Evolutionary conservation across 2,329 filamentous ascomycete genomes (phyloP).

Genomic region (Neocucurbitaria cava): DNA sequence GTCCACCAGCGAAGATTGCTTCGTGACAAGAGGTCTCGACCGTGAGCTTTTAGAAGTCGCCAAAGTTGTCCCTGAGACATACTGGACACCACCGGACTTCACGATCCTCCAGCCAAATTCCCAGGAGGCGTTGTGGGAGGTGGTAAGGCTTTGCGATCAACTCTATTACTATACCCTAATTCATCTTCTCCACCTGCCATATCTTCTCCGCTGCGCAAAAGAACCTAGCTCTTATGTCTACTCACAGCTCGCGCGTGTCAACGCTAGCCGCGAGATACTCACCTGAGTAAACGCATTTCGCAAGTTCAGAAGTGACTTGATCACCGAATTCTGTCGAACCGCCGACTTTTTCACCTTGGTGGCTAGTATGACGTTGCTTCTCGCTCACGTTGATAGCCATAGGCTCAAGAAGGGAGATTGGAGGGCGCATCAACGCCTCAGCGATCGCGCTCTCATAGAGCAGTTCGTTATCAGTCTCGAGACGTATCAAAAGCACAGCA

Average conservation of each 20-base stretch:
- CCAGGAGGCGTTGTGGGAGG: slow-evolving; percentile 12
- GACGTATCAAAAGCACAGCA: slow-evolving; percentile 1
- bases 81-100: slow-evolving; percentile 2
- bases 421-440: slow-evolving; percentile 18
- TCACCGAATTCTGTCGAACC: slow-evolving; percentile 14
- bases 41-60: slow-evolving; percentile 13
- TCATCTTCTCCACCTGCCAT: slow-evolving; percentile 26
- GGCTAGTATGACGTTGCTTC: slow-evolving; percentile 23
- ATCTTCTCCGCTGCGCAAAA: slow-evolving; percentile 16
- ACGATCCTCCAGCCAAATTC: slow-evolving; percentile 3
- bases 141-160: slow-evolving; percentile 17
- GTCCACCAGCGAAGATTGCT: slow-evolving; percentile 25
- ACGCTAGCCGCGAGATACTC: too few species aligned
- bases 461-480: slow-evolving; percentile 19
- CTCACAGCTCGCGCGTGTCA: too few species aligned
- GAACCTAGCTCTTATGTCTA: slow-evolving; percentile 4
- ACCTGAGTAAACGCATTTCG: slow-evolving; percentile 18
- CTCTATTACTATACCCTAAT: slow-evolving; percentile 23
- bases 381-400: slow-evolving; percentile 25
- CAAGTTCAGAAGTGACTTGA: slow-evolving; percentile 8
- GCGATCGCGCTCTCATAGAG: slow-evolving; percentile 26
- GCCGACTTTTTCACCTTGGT: slow-evolving; percentile 29
- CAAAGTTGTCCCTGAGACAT: slow-evolving; percentile 12
- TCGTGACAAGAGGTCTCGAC: slow-evolving; percentile 30
- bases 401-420: slow-evolving; percentile 1